phyloP scores from a whole-genome alignment of 768 basidiomycete species.

The Neoboletus magnificus region DNA sequence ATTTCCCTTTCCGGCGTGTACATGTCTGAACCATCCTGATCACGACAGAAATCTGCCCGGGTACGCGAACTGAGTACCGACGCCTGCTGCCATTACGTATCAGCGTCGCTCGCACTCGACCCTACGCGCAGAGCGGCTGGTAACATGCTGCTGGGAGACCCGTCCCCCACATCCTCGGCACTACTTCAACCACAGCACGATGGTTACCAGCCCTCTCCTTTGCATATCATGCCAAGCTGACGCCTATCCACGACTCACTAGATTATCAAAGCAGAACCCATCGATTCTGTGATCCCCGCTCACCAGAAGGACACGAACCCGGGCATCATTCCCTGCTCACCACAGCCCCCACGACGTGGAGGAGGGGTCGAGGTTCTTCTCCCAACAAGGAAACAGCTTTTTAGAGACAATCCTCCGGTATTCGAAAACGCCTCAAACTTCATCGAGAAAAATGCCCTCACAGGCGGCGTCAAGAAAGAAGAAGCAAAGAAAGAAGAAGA shows the following conservation, averaged over 20 bases:
- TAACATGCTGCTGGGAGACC: background rate
- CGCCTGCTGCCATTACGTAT: conserved; percentile 5
- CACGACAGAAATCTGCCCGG: background rate
- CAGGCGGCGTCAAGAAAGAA: conserved; percentile 11
- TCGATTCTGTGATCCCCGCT: background rate
- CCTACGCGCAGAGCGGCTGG: background rate
- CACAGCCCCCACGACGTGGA: background rate
- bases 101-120: background rate
- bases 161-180: background rate
- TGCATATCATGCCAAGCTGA: background rate
- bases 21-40: background rate
- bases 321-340: background rate
- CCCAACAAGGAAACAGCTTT: conserved; percentile 9
- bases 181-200: background rate
- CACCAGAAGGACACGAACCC: background rate
- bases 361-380: conserved; percentile 8
- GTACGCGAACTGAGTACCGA: background rate
- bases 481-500: conserved; percentile 24
- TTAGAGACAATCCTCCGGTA: conserved; percentile 1
- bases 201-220: background rate
- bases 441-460: conserved; percentile 7
- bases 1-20: background rate
- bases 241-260: background rate
- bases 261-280: conserved; percentile 12
- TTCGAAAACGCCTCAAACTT: conserved; percentile 7